These are phyloP conservation scores for Suillus weaverae DNA, from an alignment of 768 basidiomycete genomes.

Conservation along the genomic window DNA sequence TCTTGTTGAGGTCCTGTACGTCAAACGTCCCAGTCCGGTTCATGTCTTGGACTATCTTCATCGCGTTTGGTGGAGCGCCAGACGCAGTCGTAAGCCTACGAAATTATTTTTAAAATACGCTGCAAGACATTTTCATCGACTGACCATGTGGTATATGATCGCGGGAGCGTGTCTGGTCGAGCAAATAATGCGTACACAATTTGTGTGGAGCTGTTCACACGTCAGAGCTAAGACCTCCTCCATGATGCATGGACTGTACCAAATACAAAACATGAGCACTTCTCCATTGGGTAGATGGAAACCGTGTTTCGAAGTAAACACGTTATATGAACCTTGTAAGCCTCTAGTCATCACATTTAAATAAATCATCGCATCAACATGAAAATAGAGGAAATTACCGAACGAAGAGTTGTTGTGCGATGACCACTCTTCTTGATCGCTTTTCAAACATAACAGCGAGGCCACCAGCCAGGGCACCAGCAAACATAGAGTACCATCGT, in stretches of 20 bases:
- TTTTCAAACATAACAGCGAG: conserved; percentile 80
- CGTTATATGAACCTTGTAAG: conserved; percentile 87
- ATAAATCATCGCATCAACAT: neutral
- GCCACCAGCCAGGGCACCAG: conserved; percentile 74
- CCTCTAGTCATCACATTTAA: conserved; percentile 49
- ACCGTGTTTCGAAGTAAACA: conserved; percentile 64
- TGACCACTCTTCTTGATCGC: conserved; percentile 56
- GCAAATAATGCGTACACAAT: conserved; percentile 80
- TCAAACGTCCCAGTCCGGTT: conserved; percentile 60
- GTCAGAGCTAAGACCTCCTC: neutral
- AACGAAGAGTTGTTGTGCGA: conserved; percentile 89
- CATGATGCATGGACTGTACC: conserved; percentile 39
- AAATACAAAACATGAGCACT: conserved; percentile 75
- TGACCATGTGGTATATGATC: conserved; percentile 74
- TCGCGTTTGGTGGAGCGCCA: conserved; percentile 56
- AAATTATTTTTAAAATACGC: neutral
- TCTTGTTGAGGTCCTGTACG: conserved; percentile 52
- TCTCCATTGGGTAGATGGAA: conserved; percentile 81
- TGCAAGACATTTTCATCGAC: conserved; percentile 11
- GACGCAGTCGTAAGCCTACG: conserved; percentile 71
- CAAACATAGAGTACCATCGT: conserved; percentile 78
- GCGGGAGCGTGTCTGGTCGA: conserved; percentile 82
- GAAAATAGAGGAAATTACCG: conserved; percentile 41
- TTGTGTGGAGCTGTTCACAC: conserved; percentile 64
- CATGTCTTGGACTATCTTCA: conserved; percentile 62